A percentile compares a stretch with the other conserved stretches of the same genome.
phyloP scores from a whole-genome alignment of 225 moss, liverwort and hornwort genomes.

The Bryoerythrophyllum caledonicum region DNA sequence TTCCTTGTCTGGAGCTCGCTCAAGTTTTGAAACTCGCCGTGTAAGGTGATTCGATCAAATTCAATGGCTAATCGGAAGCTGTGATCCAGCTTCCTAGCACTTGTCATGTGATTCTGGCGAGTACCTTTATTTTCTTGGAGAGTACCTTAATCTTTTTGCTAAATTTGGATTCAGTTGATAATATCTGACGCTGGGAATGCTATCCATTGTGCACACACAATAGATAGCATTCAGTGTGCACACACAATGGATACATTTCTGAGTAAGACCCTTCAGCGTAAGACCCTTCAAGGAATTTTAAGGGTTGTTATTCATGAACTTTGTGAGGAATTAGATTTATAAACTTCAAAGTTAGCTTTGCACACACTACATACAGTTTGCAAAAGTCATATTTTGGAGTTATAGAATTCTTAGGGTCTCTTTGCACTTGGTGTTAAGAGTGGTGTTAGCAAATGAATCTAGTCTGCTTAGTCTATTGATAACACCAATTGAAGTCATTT shows the following conservation, averaged over 20 bases:
- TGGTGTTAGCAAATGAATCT: too few species aligned
- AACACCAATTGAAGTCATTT: too few species aligned
- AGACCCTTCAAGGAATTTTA: too few species aligned
- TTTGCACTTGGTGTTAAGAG: too few species aligned
- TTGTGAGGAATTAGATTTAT: too few species aligned
- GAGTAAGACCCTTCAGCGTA: too few species aligned
- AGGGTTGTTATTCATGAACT: too few species aligned
- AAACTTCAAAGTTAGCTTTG: too few species aligned
- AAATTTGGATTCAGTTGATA: constrained; percentile 5
- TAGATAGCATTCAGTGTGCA: background rate
- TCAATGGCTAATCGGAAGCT: constrained; percentile 12
- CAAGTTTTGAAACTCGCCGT: constrained; percentile 26
- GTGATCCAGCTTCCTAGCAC: constrained; percentile 18
- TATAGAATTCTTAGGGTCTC: too few species aligned
- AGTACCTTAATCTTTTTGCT: background rate
- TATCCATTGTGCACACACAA: background rate
- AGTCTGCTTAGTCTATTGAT: too few species aligned
- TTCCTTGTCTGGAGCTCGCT: constrained; percentile 16
- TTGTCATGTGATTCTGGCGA: constrained; percentile 11
- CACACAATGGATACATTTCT: background rate
- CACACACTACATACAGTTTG: too few species aligned
- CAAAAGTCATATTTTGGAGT: too few species aligned
- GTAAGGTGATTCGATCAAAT: constrained; percentile 23
- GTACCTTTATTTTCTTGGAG: background rate
- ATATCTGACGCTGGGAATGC: constrained; percentile 2